Evolutionary conservation across 2,329 filamentous ascomycete species (phyloP).

Genomic region (Xylogone sp.): DNA sequence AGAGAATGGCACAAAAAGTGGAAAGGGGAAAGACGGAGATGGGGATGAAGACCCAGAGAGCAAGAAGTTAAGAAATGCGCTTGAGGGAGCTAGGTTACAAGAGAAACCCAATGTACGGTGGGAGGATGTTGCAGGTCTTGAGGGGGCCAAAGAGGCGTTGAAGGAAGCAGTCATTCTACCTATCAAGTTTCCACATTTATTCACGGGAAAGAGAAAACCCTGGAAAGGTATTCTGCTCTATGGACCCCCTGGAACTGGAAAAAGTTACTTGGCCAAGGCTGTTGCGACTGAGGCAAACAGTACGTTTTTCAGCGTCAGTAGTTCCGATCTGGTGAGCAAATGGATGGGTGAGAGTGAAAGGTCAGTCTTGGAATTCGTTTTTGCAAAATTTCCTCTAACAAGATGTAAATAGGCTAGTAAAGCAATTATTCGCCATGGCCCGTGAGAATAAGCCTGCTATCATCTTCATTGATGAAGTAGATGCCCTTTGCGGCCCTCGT

Average conservation of each 20-base stretch:
- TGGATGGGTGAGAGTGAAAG: conserved; percentile 99
- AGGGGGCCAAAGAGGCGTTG: conserved; percentile 90
- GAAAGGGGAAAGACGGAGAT: conserved; percentile 52
- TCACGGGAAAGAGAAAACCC: conserved; percentile 91
- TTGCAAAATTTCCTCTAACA: conserved; percentile 41
- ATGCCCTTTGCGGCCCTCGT: conserved; percentile 90
- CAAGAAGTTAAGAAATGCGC: conserved; percentile 90
- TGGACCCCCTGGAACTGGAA: conserved; percentile 93
- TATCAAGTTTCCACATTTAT: conserved; percentile 97
- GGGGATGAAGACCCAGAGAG: conserved; percentile 76
- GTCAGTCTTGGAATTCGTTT: neutral
- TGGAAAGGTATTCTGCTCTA: conserved; percentile 98
- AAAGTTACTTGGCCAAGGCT: conserved; percentile 95
- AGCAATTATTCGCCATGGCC: conserved; percentile 95
- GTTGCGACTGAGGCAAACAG: conserved; percentile 98
- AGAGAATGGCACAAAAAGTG: conserved; percentile 64
- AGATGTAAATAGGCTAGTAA: conserved; percentile 59
- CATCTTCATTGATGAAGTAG: conserved; percentile 98
- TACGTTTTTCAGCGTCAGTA: conserved; percentile 98
- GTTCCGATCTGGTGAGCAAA: conserved; percentile 94
- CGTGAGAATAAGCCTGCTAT: conserved; percentile 97
- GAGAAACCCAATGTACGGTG: conserved; percentile 96
- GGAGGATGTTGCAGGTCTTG: conserved; percentile 96
- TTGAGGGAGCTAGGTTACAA: conserved; percentile 87
- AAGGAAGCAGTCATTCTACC: conserved; percentile 97